These are phyloP conservation scores for Lentinula edodes DNA, from an alignment of 768 basidiomycete genomes.

Conservation along the genomic window DNA sequence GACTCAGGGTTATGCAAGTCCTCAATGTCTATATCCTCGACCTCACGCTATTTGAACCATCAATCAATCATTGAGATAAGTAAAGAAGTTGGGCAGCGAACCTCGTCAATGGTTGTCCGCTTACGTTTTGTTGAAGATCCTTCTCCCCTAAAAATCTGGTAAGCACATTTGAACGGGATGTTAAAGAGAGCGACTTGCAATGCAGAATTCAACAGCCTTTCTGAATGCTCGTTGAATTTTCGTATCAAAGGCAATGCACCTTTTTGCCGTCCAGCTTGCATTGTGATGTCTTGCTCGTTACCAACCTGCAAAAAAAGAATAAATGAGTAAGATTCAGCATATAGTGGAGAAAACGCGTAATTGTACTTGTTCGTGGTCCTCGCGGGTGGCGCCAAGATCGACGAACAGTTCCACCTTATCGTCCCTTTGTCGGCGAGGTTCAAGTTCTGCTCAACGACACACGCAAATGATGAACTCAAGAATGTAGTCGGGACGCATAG, in stretches of 20 bases:
- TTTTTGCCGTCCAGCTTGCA: slow-evolving; percentile 90
- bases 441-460: slow-evolving; percentile 46
- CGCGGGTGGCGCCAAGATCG: slow-evolving; percentile 80
- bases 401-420: slow-evolving; percentile 73
- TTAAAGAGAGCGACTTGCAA: slow-evolving; percentile 35
- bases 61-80: neutral
- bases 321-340: neutral
- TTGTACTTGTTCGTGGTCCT: slow-evolving; percentile 83
- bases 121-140: slow-evolving; percentile 54
- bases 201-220: slow-evolving; percentile 77
- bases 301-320: slow-evolving; percentile 53
- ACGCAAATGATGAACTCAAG: neutral
- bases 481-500: neutral
- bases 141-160: slow-evolving; percentile 40
- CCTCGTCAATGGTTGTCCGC: slow-evolving; percentile 40
- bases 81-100: slow-evolving; percentile 16
- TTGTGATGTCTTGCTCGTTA: slow-evolving; percentile 86
- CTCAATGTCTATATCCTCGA: slow-evolving; percentile 69
- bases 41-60: slow-evolving; percentile 10
- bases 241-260: slow-evolving; percentile 89
- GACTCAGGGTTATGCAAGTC: slow-evolving; percentile 73
- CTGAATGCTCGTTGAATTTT: slow-evolving; percentile 97
- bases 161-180: slow-evolving; percentile 1
- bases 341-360: neutral
- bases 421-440: slow-evolving; percentile 66